phyloP scores from a whole-genome alignment of 805 yeast species.

The Cyberlindnera mrakii region DNA sequence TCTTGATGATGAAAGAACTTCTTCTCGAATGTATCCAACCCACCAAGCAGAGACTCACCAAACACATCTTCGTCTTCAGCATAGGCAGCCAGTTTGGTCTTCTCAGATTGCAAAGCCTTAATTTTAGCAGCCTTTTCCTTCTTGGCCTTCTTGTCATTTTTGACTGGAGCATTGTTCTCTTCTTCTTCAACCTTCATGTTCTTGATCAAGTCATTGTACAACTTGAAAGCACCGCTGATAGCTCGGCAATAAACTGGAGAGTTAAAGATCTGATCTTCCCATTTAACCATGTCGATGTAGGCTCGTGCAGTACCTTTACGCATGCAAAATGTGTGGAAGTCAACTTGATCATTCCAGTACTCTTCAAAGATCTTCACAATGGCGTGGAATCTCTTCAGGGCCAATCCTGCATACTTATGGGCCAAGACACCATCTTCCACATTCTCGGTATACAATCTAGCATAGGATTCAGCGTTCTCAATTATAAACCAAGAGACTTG shows the following conservation, averaged over 20 bases:
- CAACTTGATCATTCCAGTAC: constrained; percentile 80
- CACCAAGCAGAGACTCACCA: constrained; percentile 40
- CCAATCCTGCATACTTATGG: constrained; percentile 55
- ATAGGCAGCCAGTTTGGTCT: constrained; percentile 34
- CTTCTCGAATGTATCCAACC: constrained; percentile 36
- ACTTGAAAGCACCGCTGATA: constrained; percentile 52
- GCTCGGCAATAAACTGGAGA: constrained; percentile 73
- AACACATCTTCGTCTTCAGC: constrained; percentile 52
- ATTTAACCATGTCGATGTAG: constrained; percentile 65
- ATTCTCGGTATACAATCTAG: constrained; percentile 46
- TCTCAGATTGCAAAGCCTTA: constrained; percentile 48
- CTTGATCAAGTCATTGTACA: constrained; percentile 36
- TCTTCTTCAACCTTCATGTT: constrained; percentile 8
- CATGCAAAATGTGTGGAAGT: constrained; percentile 89
- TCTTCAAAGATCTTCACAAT: constrained; percentile 62
- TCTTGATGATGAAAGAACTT: constrained; percentile 42
- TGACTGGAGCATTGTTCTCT: constrained; percentile 24
- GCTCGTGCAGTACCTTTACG: constrained; percentile 87
- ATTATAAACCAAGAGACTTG: constrained; percentile 87
- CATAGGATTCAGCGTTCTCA: constrained; percentile 81
- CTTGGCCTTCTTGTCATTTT: constrained; percentile 53
- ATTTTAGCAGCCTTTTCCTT: constrained; percentile 36
- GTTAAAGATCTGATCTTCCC: constrained; percentile 74
- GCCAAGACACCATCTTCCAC: constrained; percentile 30
- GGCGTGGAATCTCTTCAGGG: constrained; percentile 72